Conservation (phyloP, 768 basidiomycete species). For the Termitomyces sp. region DNA sequence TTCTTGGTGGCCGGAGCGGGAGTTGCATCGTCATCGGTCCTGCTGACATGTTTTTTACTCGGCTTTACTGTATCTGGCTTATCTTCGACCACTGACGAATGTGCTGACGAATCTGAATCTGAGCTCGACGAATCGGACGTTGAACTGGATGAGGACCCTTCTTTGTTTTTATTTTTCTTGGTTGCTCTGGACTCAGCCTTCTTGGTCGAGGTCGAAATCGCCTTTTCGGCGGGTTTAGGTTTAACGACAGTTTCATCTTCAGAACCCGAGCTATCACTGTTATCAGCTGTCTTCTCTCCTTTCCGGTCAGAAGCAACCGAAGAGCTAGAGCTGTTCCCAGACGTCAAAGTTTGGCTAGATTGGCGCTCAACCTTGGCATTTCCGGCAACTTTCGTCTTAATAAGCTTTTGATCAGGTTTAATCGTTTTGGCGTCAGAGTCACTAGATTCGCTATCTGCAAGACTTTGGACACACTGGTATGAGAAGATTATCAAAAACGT, state of each 20-base stretch:
- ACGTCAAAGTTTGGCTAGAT: slow-evolving; percentile 17
- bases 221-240: not conserved
- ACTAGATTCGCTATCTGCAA: slow-evolving; percentile 31
- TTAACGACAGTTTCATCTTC: not conserved
- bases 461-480: not conserved
- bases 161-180: slow-evolving; percentile 1
- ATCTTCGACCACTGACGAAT: slow-evolving; percentile 9
- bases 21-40: slow-evolving; percentile 15
- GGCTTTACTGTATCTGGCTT: not conserved
- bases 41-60: not conserved
- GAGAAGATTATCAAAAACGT: not conserved
- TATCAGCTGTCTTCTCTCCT: not conserved
- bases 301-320: slow-evolving; percentile 5
- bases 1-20: slow-evolving; percentile 49
- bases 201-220: not conserved
- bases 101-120: slow-evolving; percentile 20
- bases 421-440: slow-evolving; percentile 14
- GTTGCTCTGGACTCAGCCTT: slow-evolving; percentile 2
- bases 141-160: not conserved
- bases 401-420: slow-evolving; percentile 5
- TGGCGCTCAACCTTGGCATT: slow-evolving; percentile 5
- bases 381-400: slow-evolving; percentile 3
- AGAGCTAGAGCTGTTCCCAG: slow-evolving; percentile 9
- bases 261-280: slow-evolving; percentile 8
- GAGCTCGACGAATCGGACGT: slow-evolving; percentile 14